phyloP scores from a whole-genome alignment of 169 alveolate species.

The Cryptosporidium viatorum region DNA sequence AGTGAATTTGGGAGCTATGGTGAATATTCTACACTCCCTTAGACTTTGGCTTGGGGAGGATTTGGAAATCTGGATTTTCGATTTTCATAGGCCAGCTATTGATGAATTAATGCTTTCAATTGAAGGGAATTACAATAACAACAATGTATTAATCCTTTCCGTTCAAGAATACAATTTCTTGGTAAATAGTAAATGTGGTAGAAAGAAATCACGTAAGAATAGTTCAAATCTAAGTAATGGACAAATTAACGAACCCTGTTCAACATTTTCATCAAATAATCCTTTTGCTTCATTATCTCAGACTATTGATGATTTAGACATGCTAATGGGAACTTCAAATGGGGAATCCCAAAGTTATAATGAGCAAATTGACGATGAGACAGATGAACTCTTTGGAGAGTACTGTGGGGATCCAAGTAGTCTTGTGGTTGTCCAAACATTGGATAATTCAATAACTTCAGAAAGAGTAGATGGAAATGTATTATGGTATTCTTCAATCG shows the following conservation, averaged over 20 bases:
- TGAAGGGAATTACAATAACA: background rate
- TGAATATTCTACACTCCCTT: constrained; percentile 42
- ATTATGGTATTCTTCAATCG: constrained; percentile 50
- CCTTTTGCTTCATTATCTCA: constrained; percentile 66
- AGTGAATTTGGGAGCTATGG: constrained; percentile 67
- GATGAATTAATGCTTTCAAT: constrained; percentile 14
- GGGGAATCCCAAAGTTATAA: background rate
- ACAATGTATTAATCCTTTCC: constrained; percentile 24
- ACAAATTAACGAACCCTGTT: background rate
- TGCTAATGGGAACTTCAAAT: constrained; percentile 67
- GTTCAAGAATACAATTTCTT: constrained; percentile 36
- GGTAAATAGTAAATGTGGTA: constrained; percentile 17
- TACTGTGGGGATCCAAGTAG: constrained; percentile 74
- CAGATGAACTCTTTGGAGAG: constrained; percentile 43
- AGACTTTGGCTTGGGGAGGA: constrained; percentile 65
- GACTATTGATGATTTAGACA: constrained; percentile 69
- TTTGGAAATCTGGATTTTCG: constrained; percentile 63
- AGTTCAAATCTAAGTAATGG: background rate
- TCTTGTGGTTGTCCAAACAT: constrained; percentile 47
- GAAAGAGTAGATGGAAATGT: constrained; percentile 66
- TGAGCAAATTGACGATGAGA: constrained; percentile 19
- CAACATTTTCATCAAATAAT: constrained; percentile 1
- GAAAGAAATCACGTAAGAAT: constrained; percentile 14
- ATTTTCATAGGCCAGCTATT: constrained; percentile 55
- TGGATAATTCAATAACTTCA: constrained; percentile 60